phyloP scores from a whole-genome alignment of 2,329 filamentous ascomycete genomes.

The Alternaria solani region DNA sequence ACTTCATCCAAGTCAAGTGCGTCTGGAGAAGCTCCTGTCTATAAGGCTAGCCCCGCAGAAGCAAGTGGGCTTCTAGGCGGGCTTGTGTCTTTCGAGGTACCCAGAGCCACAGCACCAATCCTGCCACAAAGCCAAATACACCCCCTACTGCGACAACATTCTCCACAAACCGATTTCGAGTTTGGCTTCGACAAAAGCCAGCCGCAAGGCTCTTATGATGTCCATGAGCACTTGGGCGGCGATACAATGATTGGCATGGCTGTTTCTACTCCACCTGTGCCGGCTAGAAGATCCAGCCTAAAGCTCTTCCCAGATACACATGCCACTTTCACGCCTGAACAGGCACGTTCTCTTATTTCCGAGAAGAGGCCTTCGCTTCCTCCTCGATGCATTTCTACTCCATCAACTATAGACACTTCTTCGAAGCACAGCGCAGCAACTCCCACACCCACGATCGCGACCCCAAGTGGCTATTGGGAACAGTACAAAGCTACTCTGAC shows the following conservation, averaged over 20 bases:
- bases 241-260: slow-evolving; percentile 23
- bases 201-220: not conserved
- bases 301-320: slow-evolving; percentile 1
- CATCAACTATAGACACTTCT: not conserved
- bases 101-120: slow-evolving; percentile 8
- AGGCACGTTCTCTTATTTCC: slow-evolving; percentile 3
- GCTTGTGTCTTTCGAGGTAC: slow-evolving; percentile 32
- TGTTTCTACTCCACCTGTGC: slow-evolving; percentile 21
- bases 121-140: slow-evolving; percentile 22
- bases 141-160: slow-evolving; percentile 13
- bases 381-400: slow-evolving; percentile 1
- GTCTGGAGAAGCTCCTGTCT: slow-evolving; percentile 17
- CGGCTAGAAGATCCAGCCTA: slow-evolving; percentile 6
- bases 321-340: not conserved
- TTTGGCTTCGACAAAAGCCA: slow-evolving; percentile 13
- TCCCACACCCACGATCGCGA: slow-evolving; percentile 1
- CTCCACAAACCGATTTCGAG: slow-evolving; percentile 12
- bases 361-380: slow-evolving; percentile 7
- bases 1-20: slow-evolving; percentile 43
- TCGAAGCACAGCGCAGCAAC: slow-evolving; percentile 1
- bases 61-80: slow-evolving; percentile 41
- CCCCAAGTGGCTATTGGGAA: slow-evolving; percentile 21
- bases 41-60: slow-evolving; percentile 29
- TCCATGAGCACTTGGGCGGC: not conserved
- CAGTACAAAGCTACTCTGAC: slow-evolving; percentile 22